Percentiles rank a stretch among this genome's conserved stretches.
These are phyloP conservation scores for Eudorina sp. DNA, from an alignment of 139 green algal species.

Conservation along the genomic window DNA sequence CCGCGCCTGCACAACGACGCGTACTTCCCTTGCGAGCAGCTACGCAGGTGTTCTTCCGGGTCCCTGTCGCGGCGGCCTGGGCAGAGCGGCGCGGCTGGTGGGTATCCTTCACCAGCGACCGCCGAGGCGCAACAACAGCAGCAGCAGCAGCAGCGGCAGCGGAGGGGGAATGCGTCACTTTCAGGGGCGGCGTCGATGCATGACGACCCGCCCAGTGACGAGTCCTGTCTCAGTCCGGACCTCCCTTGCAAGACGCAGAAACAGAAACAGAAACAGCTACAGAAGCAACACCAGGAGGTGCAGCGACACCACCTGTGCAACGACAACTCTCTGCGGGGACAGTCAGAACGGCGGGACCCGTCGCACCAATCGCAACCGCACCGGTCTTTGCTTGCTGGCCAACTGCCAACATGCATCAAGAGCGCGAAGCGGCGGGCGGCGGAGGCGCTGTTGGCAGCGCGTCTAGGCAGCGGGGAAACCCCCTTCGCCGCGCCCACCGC, in stretches of 20 bases:
- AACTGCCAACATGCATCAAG: slow-evolving; percentile 37
- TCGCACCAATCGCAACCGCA: no score
- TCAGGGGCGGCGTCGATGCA: background rate
- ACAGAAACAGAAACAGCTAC: background rate
- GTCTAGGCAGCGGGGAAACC: slow-evolving; percentile 8
- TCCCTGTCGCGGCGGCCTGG: no score
- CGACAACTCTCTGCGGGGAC: no score
- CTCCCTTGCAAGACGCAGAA: background rate
- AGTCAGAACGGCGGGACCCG: no score
- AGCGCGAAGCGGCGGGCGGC: slow-evolving; percentile 64
- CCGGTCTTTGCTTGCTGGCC: no score
- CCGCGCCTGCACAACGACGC: no score
- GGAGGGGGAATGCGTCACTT: background rate
- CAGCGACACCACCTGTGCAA: no score
- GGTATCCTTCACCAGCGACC: no score
- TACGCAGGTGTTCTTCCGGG: no score
- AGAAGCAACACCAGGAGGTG: background rate
- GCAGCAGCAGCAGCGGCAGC: background rate
- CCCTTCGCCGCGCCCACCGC: background rate
- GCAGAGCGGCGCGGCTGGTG: no score
- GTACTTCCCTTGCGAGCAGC: no score
- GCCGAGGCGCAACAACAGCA: no score
- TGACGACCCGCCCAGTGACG: background rate
- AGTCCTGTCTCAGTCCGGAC: background rate
- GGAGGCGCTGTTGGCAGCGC: slow-evolving; percentile 63